Evolutionary conservation across 805 yeast species (phyloP).

Genomic region (Candida wancherniae): DNA sequence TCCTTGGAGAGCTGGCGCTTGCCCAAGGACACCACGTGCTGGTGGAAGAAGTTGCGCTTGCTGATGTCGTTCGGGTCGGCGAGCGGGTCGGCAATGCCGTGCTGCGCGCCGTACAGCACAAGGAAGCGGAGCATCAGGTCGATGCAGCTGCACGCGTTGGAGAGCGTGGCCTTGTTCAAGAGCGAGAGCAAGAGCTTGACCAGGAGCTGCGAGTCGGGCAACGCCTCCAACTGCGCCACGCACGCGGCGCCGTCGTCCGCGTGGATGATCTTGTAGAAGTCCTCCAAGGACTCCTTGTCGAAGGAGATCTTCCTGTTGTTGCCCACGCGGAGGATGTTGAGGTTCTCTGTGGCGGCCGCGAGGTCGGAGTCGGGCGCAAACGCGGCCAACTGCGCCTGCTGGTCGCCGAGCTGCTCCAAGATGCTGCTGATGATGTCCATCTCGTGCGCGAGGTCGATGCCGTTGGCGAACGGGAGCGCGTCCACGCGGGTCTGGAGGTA

Average conservation of each 20-base stretch:
- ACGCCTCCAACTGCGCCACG: constrained; percentile 31
- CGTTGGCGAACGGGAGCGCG: constrained; percentile 76
- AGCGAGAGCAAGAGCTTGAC: constrained; percentile 54
- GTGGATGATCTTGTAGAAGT: constrained; percentile 21
- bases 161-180: constrained; percentile 59
- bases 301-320: constrained; percentile 20
- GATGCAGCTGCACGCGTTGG: constrained; percentile 53
- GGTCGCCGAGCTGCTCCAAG: constrained; percentile 50
- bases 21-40: constrained; percentile 74
- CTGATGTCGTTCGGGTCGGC: constrained; percentile 61
- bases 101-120: too few species aligned
- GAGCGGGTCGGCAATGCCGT: constrained; percentile 3
- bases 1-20: constrained; percentile 44
- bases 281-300: constrained; percentile 22
- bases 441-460: constrained; percentile 49
- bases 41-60: constrained; percentile 82
- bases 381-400: constrained; percentile 13
- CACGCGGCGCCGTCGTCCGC: constrained; percentile 44
- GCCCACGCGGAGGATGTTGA: constrained; percentile 21
- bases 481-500: constrained; percentile 60
- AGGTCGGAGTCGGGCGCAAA: constrained; percentile 2
- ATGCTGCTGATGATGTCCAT: constrained; percentile 50
- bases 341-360: constrained; percentile 3
- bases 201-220: constrained; percentile 44
- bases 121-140: constrained; percentile 48